Evolutionary conservation across 495 filamentous ascomycete species (phyloP).

Genomic region (Penicillium malachiteum): DNA sequence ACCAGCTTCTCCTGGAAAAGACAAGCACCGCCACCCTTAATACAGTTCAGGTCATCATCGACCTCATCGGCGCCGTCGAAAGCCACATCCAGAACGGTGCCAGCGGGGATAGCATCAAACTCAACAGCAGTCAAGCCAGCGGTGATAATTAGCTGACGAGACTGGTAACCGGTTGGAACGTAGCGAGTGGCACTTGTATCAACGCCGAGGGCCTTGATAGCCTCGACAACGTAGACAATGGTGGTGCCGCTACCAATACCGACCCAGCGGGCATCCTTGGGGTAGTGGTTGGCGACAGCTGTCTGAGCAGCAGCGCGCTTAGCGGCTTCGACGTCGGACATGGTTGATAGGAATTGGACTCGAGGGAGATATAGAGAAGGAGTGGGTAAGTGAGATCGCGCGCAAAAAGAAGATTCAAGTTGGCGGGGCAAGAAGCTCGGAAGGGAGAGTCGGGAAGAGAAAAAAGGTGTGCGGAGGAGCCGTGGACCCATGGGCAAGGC

Average conservation of each 20-base stretch:
- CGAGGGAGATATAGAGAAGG: conserved; percentile 2
- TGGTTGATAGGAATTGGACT: conserved; percentile 32
- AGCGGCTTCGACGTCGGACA: conserved; percentile 65
- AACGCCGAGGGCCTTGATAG: conserved; percentile 71
- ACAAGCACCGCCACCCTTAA: conserved; percentile 96
- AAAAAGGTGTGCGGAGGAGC: conserved; percentile 7
- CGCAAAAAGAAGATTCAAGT: conserved; percentile 14
- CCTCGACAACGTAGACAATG: conserved; percentile 93
- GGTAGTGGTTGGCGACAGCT: conserved; percentile 84
- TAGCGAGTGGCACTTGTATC: conserved; percentile 67
- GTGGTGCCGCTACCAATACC: conserved; percentile 95
- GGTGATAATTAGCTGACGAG: conserved; percentile 72
- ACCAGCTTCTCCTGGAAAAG: conserved; percentile 98
- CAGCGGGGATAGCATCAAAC: conserved; percentile 67
- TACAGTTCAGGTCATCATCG: conserved; percentile 90
- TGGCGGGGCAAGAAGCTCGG: conserved; percentile 10
- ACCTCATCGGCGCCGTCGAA: conserved; percentile 98
- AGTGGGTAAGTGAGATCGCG: conserved; percentile 10
- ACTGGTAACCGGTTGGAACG: conserved; percentile 90
- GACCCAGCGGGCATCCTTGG: conserved; percentile 65
- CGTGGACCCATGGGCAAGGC: conserved; percentile 3
- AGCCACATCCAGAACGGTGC: conserved; percentile 68
- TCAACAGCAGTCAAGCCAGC: conserved; percentile 74
- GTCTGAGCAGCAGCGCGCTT: conserved; percentile 81
- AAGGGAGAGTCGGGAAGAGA: conserved; percentile 5